Conservation (phyloP, 176 grass and related monocot genomes). For the Bolboschoenus planiculmis region DNA sequence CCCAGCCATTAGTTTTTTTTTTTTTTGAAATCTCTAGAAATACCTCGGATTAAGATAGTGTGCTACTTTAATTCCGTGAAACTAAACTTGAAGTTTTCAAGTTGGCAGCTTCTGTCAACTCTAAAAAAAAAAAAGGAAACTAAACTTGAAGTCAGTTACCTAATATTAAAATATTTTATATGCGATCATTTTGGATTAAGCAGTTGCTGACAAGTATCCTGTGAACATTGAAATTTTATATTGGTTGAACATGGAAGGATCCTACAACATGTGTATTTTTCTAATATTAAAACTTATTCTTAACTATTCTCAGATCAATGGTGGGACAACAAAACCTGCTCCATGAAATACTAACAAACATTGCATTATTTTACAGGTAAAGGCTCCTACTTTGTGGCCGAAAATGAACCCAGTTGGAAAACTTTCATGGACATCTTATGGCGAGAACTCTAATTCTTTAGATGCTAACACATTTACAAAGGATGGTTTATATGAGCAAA, state of each 20-base stretch:
- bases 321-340: neutral
- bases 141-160: neutral
- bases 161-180: neutral
- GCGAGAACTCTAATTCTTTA: conserved; percentile 56
- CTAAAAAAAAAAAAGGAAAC: no score
- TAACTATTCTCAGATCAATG: neutral
- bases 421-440: conserved; percentile 72
- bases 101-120: no score
- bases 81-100: neutral
- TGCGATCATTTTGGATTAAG: neutral
- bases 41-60: neutral
- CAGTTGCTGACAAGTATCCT: neutral
- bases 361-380: conserved; percentile 40
- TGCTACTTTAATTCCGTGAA: neutral
- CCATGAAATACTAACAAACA: neutral
- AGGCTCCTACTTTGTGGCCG: conserved; percentile 34
- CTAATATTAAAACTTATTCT: neutral
- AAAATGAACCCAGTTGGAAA: conserved; percentile 51
- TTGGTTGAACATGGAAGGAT: neutral
- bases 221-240: neutral
- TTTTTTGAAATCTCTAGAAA: no score
- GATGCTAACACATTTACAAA: conserved; percentile 50
- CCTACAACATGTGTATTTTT: conserved; percentile 7
- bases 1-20: neutral
- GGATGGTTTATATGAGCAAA: conserved; percentile 70